Conservation (phyloP, 2,329 filamentous ascomycete species). For the Lecanoromycetidae sp. region DNA sequence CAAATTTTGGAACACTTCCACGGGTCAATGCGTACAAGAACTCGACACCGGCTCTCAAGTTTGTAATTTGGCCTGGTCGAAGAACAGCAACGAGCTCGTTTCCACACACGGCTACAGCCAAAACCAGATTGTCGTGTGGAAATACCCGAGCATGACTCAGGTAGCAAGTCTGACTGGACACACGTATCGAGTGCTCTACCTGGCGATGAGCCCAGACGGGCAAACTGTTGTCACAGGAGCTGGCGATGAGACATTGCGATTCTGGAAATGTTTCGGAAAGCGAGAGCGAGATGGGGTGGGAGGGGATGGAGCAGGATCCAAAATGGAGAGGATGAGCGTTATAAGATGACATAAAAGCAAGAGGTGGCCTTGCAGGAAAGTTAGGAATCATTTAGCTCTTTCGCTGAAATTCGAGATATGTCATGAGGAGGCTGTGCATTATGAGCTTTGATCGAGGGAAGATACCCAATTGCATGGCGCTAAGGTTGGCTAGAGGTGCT, state of each 20-base stretch:
- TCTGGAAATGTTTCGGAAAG: slow-evolving; percentile 92
- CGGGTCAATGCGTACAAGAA: slow-evolving; percentile 69
- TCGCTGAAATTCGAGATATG: background rate
- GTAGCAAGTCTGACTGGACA: slow-evolving; percentile 91
- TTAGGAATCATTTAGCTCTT: background rate
- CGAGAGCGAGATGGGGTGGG: slow-evolving; percentile 59
- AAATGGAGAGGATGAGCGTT: slow-evolving; percentile 67
- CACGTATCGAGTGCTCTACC: slow-evolving; percentile 88
- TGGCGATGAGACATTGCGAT: slow-evolving; percentile 87
- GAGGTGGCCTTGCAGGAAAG: background rate
- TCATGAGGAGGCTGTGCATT: background rate
- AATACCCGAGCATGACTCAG: slow-evolving; percentile 96
- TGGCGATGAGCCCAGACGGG: slow-evolving; percentile 95
- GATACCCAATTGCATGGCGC: slow-evolving; percentile 2
- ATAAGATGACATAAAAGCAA: slow-evolving; percentile 44
- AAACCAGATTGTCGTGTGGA: slow-evolving; percentile 98
- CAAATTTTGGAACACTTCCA: slow-evolving; percentile 92
- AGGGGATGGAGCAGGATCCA: slow-evolving; percentile 46
- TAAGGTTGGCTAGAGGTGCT: background rate
- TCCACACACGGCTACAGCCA: slow-evolving; percentile 95
- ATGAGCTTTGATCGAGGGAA: slow-evolving; percentile 2
- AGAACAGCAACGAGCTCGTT: slow-evolving; percentile 95
- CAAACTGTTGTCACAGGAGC: slow-evolving; percentile 89
- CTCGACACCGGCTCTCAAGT: slow-evolving; percentile 96
- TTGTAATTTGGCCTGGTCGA: slow-evolving; percentile 96